phyloP scores from a whole-genome alignment of 176 grass and related monocot genomes.

The Triticum turgidum region DNA sequence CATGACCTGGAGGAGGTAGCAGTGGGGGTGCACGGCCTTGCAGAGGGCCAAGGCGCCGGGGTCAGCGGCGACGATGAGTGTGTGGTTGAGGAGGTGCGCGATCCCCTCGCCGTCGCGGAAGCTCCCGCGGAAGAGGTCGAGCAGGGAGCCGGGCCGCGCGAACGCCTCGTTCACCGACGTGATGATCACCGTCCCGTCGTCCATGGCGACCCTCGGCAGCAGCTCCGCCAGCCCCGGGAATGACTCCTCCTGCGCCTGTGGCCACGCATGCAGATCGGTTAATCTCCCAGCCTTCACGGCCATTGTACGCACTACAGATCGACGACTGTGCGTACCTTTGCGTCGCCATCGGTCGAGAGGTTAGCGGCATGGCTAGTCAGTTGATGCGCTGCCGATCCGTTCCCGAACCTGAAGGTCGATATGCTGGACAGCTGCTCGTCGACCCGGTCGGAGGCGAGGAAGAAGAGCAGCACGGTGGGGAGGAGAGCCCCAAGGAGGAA shows the following conservation, averaged over 20 bases:
- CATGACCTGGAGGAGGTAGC: conserved; percentile 42
- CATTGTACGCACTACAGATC: too few species aligned
- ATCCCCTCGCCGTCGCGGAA: conserved; percentile 31
- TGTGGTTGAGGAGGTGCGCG: conserved; percentile 31
- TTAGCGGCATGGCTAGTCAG: background rate
- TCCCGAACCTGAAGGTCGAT: background rate
- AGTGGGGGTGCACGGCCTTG: conserved; percentile 46
- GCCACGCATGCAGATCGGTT: too few species aligned
- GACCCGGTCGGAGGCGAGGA: background rate
- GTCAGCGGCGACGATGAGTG: conserved; percentile 42
- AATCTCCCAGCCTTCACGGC: too few species aligned
- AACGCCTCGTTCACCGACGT: conserved; percentile 54
- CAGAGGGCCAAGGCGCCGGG: conserved; percentile 30
- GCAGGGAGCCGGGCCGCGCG: conserved; percentile 17
- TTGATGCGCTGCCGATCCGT: background rate
- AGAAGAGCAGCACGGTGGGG: conserved; percentile 9
- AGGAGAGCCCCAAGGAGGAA: conserved; percentile 10
- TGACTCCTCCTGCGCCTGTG: background rate
- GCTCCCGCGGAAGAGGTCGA: conserved; percentile 43
- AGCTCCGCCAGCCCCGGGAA: conserved; percentile 12
- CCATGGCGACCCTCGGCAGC: conserved; percentile 25
- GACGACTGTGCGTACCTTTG: background rate
- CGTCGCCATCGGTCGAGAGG: background rate
- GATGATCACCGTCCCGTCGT: conserved; percentile 54
- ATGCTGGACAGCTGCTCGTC: background rate